These are phyloP conservation scores for Trichophaea hybrida DNA, from an alignment of 2,329 filamentous ascomycete genomes.

Conservation along the genomic window DNA sequence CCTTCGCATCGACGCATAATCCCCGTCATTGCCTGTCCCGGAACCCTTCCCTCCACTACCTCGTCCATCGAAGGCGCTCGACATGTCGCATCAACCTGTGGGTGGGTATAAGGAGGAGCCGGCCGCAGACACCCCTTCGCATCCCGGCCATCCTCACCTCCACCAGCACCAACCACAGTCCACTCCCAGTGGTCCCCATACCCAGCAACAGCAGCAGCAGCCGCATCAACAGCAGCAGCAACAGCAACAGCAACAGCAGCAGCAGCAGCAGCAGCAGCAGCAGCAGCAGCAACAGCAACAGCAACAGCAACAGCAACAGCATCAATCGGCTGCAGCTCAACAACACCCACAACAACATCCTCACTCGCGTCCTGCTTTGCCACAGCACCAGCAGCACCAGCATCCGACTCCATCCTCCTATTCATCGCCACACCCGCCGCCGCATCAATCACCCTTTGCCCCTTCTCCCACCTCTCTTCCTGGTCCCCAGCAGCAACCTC, in stretches of 20 bases:
- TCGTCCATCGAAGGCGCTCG: too few relatives aligned
- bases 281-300: conserved; percentile 22
- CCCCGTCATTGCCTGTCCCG: neutral
- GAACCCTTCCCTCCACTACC: neutral
- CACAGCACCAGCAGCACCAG: conserved; percentile 21
- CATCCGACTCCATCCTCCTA: conserved; percentile 19
- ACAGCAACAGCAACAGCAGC: neutral
- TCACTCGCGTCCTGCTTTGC: conserved; percentile 16
- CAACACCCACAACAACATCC: conserved; percentile 19
- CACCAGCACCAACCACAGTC: conserved; percentile 23
- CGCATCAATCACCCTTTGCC: conserved; percentile 21
- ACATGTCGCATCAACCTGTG: conserved; percentile 21
- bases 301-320: neutral
- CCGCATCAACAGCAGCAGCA: neutral
- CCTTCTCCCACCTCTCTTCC: conserved; percentile 18
- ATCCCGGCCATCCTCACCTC: conserved; percentile 21
- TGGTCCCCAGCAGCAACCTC: conserved; percentile 13
- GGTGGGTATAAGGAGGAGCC: conserved; percentile 26
- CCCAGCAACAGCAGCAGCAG: conserved; percentile 19
- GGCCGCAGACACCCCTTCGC: conserved; percentile 22
- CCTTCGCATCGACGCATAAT: neutral
- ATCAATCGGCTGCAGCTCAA: conserved; percentile 3
- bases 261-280: conserved; percentile 13
- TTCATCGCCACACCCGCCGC: conserved; percentile 22
- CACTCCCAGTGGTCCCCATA: conserved; percentile 6